These are phyloP conservation scores for Pichia rugopelliculosa DNA, from an alignment of 805 yeast species.

Conservation along the genomic window DNA sequence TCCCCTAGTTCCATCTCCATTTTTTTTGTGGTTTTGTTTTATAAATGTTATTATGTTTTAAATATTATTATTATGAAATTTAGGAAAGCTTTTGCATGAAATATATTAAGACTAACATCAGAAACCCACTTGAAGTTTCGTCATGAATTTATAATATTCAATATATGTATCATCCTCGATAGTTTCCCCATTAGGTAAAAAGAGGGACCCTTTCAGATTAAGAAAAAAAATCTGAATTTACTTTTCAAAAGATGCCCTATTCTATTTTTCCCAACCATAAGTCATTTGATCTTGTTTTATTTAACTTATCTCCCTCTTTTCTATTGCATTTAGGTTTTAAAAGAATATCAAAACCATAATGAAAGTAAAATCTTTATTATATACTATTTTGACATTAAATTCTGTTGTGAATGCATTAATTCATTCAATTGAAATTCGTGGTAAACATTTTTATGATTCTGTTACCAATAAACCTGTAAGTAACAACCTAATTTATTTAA, in stretches of 20 bases:
- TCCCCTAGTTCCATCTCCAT: not conserved
- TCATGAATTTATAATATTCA: no score
- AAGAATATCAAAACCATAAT: no score
- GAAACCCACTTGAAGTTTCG: no score
- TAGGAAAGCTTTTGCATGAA: no score
- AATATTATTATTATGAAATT: not conserved
- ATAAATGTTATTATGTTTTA: not conserved
- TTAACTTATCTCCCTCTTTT: not conserved
- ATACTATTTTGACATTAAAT: not conserved
- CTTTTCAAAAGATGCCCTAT: not conserved
- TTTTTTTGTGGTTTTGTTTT: not conserved
- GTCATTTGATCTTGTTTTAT: not conserved
- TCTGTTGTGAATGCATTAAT: slow-evolving; percentile 9
- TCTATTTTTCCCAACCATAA: not conserved
- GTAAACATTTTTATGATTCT: slow-evolving; percentile 69
- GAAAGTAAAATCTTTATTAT: not conserved
- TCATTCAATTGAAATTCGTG: slow-evolving; percentile 61
- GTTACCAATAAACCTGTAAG: slow-evolving; percentile 65
- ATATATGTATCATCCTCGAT: no score
- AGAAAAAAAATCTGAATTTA: no score
- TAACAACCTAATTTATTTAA: no score
- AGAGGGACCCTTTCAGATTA: not conserved
- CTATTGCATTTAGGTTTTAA: no score
- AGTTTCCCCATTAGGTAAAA: not conserved
- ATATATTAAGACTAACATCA: no score